Conservation (phyloP, 345 rosid species). For the rapeseed (Brassica napus) region Da-Ae NC_063444.1:2269001-2269500, state of each 20-base stretch:
- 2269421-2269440: conserved; percentile 37
- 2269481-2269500: background rate
- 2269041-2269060: background rate
- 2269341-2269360: conserved; percentile 65
- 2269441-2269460: conserved; percentile 15
- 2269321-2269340: conserved; percentile 65
- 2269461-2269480: background rate
- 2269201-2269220: conserved; percentile 63
- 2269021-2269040: background rate
- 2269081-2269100: conserved; percentile 60
- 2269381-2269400: conserved; percentile 48
- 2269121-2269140: conserved; percentile 80
- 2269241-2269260: conserved; percentile 39
- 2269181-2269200: conserved; percentile 82
- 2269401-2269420: conserved; percentile 37
- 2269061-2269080: conserved; percentile 75
- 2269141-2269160: conserved; percentile 50
- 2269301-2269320: conserved; percentile 57
- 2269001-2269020: background rate
- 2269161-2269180: conserved; percentile 47
- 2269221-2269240: conserved; percentile 55
- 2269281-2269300: conserved; percentile 50
- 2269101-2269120: conserved; percentile 65
- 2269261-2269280: conserved; percentile 30
- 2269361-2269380: conserved; percentile 70